Conservation (phyloP, 2,329 filamentous ascomycete species). For the Ambrosiella beaveri region DNA sequence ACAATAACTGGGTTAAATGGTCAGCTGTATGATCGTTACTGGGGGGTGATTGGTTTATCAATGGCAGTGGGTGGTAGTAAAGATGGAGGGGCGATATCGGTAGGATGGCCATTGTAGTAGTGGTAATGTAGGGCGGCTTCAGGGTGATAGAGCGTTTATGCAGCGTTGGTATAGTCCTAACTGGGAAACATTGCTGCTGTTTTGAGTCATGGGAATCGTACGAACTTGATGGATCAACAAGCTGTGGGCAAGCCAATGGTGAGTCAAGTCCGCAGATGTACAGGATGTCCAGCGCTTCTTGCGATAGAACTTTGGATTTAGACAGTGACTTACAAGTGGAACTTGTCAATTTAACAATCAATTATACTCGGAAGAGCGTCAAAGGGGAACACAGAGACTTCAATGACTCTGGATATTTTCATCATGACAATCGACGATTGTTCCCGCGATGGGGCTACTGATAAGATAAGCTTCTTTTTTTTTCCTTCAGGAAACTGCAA, state of each 20-base stretch:
- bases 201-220: constrained; percentile 1
- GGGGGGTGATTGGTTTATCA: not conserved
- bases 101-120: not conserved
- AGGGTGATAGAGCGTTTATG: not conserved
- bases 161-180: not conserved
- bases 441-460: constrained; percentile 1
- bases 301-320: no score
- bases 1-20: not conserved
- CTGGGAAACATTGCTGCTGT: not conserved
- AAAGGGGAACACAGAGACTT: no score
- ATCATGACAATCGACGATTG: not conserved
- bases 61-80: not conserved
- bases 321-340: no score
- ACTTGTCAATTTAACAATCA: no score
- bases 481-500: not conserved
- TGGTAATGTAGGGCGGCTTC: not conserved
- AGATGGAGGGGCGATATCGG: constrained; percentile 1
- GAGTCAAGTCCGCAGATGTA: not conserved
- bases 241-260: not conserved
- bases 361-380: no score
- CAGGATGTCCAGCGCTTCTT: no score
- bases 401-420: not conserved
- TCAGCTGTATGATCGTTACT: not conserved
- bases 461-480: constrained; percentile 8
- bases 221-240: not conserved